Conservation (phyloP, 768 basidiomycete species). For the Russula sp. region DNA sequence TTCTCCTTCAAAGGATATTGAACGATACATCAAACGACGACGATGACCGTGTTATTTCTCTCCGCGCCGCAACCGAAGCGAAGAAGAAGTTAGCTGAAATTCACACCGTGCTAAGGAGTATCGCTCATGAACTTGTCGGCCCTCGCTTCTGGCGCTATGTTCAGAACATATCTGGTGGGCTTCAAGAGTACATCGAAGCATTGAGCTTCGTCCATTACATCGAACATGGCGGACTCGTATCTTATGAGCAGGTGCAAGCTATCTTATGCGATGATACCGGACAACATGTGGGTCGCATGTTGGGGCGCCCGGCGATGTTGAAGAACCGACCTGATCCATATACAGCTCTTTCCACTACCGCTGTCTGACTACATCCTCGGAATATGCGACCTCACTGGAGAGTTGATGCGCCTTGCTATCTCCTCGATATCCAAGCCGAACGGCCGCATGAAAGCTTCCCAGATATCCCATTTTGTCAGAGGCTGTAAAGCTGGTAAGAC, state of each 20-base stretch:
- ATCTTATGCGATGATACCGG: conserved; percentile 61
- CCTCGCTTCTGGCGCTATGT: conserved; percentile 78
- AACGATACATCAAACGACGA: conserved; percentile 41
- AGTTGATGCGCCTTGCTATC: conserved; percentile 94
- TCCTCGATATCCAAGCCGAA: conserved; percentile 70
- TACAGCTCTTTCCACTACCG: conserved; percentile 73
- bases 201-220: conserved; percentile 86
- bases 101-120: conserved; percentile 55
- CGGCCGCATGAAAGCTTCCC: conserved; percentile 57
- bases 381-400: conserved; percentile 91
- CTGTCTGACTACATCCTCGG: conserved; percentile 88
- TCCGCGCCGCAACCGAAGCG: conserved; percentile 50
- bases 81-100: conserved; percentile 66
- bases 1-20: conserved; percentile 78
- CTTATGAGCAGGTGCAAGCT: conserved; percentile 63
- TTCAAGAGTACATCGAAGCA: conserved; percentile 97
- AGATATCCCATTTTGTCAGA: conserved; percentile 70
- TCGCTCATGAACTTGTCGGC: conserved; percentile 60
- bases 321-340: conserved; percentile 4
- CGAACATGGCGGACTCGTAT: conserved; percentile 62
- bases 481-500: conserved; percentile 65
- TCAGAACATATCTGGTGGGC: conserved; percentile 67
- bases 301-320: background rate
- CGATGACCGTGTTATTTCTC: conserved; percentile 38
- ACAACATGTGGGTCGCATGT: conserved; percentile 10